Evolutionary conservation across 495 filamentous ascomycete genomes (phyloP), one percentile per base, ranked within the genome.

Genomic region (Entonaema liquescens): DNA sequence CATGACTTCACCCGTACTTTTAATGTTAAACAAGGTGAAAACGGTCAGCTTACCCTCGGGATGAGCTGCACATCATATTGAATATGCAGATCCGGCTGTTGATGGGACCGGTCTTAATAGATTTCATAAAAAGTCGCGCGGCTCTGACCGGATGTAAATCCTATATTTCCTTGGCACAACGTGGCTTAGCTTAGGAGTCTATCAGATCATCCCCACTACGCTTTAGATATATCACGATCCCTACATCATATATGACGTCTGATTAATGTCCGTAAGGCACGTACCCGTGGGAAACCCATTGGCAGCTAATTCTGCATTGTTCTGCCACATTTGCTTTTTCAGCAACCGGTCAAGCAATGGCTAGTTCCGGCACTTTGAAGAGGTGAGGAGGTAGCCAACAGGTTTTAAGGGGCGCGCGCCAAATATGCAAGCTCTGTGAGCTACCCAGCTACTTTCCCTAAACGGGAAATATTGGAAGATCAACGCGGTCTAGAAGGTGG

Each of bases 231-330:
- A 36, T 56, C 54, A 63, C 44, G 47, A 67, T 52, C 55, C 55
- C 9, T 60, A 72, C 65, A 68, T 72, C 61, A 68, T 54, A 38
- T 49, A 72, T 72, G 69, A 67, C 69, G 63, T 67, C 58, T 49
- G 28, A 2, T 28, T 40, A 7, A 35, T 47, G 28, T 26, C n/a
- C 53, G 47, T 53, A 47, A 49, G 49, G 52, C 11, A 38, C 2
- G 0, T 58, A 33, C 25, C 52, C 8, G 11, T 21, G 21, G 52
- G 54, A n/a, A 19, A 53, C n/a, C 21, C 21, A 52, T 33, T n/a
- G 44, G 3, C 15, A 47, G 44, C 28, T 40, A 47, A 62, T 35
- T 53, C 52, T 26, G 19, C 19, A 47, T 21, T 21, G 17, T 3
- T 12, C 42, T 47, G 4, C 42, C 17, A 11, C 19, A 47, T 23